Base-by-base conservation (phyloP, 805 yeast genomes). In the Schwanniomyces sp. region DNA sequence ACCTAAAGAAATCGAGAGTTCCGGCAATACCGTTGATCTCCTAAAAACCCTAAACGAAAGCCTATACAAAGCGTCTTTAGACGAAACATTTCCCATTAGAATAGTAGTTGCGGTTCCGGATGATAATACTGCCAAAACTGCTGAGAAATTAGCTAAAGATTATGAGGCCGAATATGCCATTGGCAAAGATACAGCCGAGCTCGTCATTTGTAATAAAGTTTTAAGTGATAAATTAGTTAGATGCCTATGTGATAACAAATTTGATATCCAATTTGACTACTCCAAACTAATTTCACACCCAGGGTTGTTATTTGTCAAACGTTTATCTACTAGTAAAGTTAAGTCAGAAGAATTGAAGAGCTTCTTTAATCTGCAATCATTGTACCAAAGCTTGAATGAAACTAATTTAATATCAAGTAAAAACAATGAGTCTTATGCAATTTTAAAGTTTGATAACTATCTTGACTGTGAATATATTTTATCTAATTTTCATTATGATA, bases 281-380 rank as follows among this genome's bases (percentile, higher is more conserved):
- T 50, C 64, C 8, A 55, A 55, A 17, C 64, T 67, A 43, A 54
- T 75, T 9, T 71, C 80, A 5, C 82, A 79, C 51, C 88, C 88
- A 1, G 87, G 86, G 1, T 76, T 78, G 52, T 55, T 83, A 12
- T 82, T 79, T 59, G 74, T 82, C 25, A 74, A 81, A 47, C 81
- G 82, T 16, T 59, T 82, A 26, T 62, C 74, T 3, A 66, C 69
- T 27, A 55, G 61, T 11, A 50, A 53, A 43, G 67, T 75, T 28
- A 61, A 67, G 8, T 61, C 74, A 14, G 69, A 69, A 17, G 72
- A 72, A 27, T 38, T 65, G 32, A 49, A 47, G 21, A 50, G 49
- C 8, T 58, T 52, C 45, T 63, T 67, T 46, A 53, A 56, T 30
- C 44, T 48, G 5, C 38, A 53, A 14, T 51, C 61, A 9, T 47